Evolutionary conservation across 495 filamentous ascomycete species (phyloP).

Genomic region (Penicillium mononematosum): DNA sequence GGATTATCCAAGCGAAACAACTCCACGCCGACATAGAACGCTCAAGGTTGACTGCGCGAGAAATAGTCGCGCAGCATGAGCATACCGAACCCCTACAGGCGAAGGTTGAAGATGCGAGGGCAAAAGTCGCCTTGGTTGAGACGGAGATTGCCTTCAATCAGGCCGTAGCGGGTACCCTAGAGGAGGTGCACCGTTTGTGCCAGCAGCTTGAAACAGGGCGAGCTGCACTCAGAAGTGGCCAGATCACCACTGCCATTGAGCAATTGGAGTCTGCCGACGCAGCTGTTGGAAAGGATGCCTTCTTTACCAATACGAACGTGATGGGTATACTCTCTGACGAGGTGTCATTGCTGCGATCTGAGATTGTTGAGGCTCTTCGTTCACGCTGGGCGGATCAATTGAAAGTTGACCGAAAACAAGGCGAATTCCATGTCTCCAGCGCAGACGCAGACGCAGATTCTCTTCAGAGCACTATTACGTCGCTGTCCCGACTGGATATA

Average conservation of each 20-base stretch:
- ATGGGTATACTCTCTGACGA: conserved; percentile 37
- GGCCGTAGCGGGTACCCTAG: conserved; percentile 61
- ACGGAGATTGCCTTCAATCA: conserved; percentile 76
- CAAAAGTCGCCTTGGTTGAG: conserved; percentile 67
- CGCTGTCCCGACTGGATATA: conserved; percentile 36
- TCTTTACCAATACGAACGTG: conserved; percentile 42
- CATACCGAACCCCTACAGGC: conserved; percentile 58
- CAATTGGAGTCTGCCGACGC: conserved; percentile 56
- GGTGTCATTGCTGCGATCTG: conserved; percentile 30
- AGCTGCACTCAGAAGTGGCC: conserved; percentile 45
- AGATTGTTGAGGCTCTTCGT: conserved; percentile 35
- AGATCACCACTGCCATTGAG: conserved; percentile 56
- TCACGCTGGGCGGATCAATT: conserved; percentile 53
- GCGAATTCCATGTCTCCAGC: conserved; percentile 48
- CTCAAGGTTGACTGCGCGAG: conserved; percentile 66
- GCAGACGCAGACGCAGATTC: conserved; percentile 27
- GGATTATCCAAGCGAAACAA: conserved; percentile 78
- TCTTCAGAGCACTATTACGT: conserved; percentile 37
- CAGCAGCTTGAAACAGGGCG: conserved; percentile 45
- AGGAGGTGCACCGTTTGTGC: conserved; percentile 51
- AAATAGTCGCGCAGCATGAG: conserved; percentile 72
- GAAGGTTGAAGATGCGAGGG: conserved; percentile 61
- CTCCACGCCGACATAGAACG: conserved; percentile 79
- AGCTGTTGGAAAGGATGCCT: conserved; percentile 30
- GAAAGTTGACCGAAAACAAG: conserved; percentile 49